phyloP scores from a whole-genome alignment of 2,329 filamentous ascomycete species.

The Phyllosticta ampelicida region DNA sequence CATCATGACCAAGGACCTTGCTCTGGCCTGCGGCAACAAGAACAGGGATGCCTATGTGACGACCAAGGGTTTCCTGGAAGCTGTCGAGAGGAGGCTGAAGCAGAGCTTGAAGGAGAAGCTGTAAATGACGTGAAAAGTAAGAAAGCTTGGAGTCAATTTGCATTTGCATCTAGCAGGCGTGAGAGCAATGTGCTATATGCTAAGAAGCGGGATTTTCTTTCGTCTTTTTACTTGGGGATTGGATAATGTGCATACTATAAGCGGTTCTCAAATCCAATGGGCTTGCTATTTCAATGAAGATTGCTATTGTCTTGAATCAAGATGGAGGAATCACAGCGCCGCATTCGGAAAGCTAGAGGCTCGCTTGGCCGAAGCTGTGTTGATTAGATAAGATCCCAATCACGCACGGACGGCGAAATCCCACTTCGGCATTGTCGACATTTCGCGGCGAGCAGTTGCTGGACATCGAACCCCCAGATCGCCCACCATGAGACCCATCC shows the following conservation, averaged over 20 bases:
- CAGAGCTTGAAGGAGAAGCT: constrained; percentile 66
- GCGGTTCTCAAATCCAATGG: neutral
- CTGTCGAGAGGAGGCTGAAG: constrained; percentile 86
- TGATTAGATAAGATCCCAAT: constrained; percentile 1
- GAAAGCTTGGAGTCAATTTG: neutral
- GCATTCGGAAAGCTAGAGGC: neutral
- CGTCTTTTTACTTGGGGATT: neutral
- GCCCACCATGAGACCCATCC: constrained; percentile 76
- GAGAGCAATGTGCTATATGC: neutral
- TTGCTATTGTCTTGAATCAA: neutral
- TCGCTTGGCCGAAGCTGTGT: neutral
- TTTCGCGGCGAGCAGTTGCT: constrained; percentile 8
- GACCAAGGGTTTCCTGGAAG: constrained; percentile 77
- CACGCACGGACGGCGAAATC: constrained; percentile 9
- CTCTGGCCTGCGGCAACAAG: constrained; percentile 86
- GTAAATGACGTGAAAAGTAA: constrained; percentile 29
- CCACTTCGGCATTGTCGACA: constrained; percentile 9
- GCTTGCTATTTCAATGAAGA: neutral
- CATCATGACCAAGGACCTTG: constrained; percentile 99
- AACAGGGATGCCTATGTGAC: constrained; percentile 79
- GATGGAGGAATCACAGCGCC: neutral
- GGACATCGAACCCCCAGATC: constrained; percentile 9
- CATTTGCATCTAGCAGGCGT: neutral
- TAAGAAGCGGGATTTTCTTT: neutral
- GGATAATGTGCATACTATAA: neutral